Evolutionary conservation across 2,329 filamentous ascomycete genomes (phyloP).

Genomic region (Calonectria honghensis): DNA sequence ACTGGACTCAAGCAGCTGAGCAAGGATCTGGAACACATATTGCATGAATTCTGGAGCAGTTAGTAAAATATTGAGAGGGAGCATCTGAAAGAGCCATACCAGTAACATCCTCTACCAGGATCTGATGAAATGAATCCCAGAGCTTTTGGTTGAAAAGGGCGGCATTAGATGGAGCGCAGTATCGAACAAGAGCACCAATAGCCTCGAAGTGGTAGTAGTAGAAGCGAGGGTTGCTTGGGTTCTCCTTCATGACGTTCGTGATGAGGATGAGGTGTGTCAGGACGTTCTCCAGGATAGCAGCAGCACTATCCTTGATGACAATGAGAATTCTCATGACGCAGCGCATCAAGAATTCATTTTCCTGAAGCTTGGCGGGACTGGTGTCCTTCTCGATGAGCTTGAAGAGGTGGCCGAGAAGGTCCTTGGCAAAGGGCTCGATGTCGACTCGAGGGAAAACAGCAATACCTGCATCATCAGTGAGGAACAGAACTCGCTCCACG

Average conservation of each 20-base stretch:
- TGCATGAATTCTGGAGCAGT: conserved; percentile 86
- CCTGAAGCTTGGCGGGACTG: conserved; percentile 93
- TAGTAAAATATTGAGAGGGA: conserved; percentile 55
- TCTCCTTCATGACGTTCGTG: conserved; percentile 92
- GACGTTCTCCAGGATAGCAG: conserved; percentile 84
- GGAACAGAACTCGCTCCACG: conserved; percentile 92
- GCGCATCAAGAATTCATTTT: conserved; percentile 99
- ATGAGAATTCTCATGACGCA: conserved; percentile 98
- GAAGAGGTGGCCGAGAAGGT: conserved; percentile 92
- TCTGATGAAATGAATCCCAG: conserved; percentile 87
- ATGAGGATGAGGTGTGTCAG: conserved; percentile 90
- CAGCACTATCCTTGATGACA: conserved; percentile 89
- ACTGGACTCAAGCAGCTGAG: conserved; percentile 91
- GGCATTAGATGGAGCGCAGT: conserved; percentile 79
- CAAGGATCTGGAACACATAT: conserved; percentile 96
- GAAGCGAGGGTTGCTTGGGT: conserved; percentile 97
- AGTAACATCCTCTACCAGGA: conserved; percentile 88
- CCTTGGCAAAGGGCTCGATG: conserved; percentile 88
- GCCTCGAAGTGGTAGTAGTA: conserved; percentile 99
- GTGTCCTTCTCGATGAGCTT: conserved; percentile 90
- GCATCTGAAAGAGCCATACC: conserved; percentile 66
- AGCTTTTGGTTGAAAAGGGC: conserved; percentile 86
- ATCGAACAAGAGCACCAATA: conserved; percentile 87
- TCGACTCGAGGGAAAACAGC: conserved; percentile 87
- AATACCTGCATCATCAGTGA: conserved; percentile 84